Base-by-base conservation (phyloP, 345 rosid genomes). In the Lenwebbia sp. region DNA sequence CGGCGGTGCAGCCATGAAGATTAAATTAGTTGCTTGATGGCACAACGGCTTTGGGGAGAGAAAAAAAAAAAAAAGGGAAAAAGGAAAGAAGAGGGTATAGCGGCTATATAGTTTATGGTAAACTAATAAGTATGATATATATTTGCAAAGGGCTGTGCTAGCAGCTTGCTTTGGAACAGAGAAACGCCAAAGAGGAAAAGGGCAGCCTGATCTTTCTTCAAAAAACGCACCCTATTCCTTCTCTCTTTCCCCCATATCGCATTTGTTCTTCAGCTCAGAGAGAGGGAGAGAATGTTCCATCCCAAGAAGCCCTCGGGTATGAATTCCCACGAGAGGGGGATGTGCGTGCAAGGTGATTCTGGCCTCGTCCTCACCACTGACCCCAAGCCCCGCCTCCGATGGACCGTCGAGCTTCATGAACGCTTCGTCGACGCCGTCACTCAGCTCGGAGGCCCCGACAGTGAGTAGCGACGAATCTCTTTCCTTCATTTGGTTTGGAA, bases 391-490 rank as follows among this genome's bases (percentile, higher is more conserved):
- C 97, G 99, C 70, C 97, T 98, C 84, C 98, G 99, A 52, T 98
- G 99, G 99, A 98, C 99, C 17, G 99, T 94, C 23, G 99, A 98
- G 91, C 99, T 96, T 81, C 99, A 98, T 87, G 99, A 98, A 85
- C 99, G 99, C 86, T 98, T 96, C 54, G 99, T 98, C 26, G 99
- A 98, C 87, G 99, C 99, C 5, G 99, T 98, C 51, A 90, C 98
- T 88, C 99, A 98, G 92, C 97, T 98, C 55, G 99, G 99, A 81
- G 99, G 99, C 65, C 99, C 99, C 2, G 99, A 98, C 84, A 98
- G 99, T 98, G 92, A 53, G 57, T 40, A 50, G n/a, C 50, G 12
- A 25, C 30, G 78, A 70, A 8, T 33, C 74, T 28, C 33, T 40
- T 28, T 82, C 7, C 22, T 40, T 52, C 85, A 14, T 9, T 50